Evolutionary conservation across 2,329 filamentous ascomycete genomes (phyloP), one percentile per base, ranked within the genome.

Genomic region (Diaporthe sp.): DNA sequence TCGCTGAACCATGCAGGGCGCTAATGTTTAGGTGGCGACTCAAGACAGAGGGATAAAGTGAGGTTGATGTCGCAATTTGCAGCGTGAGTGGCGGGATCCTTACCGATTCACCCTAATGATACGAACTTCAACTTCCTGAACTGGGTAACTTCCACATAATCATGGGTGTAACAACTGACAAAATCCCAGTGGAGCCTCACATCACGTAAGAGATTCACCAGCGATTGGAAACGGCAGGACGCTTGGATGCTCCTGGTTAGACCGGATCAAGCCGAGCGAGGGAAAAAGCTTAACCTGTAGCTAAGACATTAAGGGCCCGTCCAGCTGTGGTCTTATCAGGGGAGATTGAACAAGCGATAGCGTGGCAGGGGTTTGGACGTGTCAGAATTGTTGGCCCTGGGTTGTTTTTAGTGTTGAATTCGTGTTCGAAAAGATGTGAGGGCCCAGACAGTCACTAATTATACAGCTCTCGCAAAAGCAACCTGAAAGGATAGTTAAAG

Each of bases 171-270:
- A 50, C 10, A 50, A 25, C 12, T 50, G 42, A 35, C 30, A 65
- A 19, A 37, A 35, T 0, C 19, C 42, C 27, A 35, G 61, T 65
- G 61, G 61, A 37, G 61, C 61, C 37, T 50, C 17, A 19, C 10
- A 65, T 65, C 39, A 65, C 61, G 61, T 50, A 65, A 65, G 30
- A 65, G 42, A 50, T 50, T 65, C 22, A 25, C 27, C 12, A 13
- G 30, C n/a, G 22, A 32, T n/a, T 65, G 30, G 12, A 32, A 35
- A 35, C 6, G 7, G 37, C 10, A 13, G 12, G 19, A 25, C 19
- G 42, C 61, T n/a, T 50, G 42, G 27, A 50, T 65, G 19, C 30
- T 32, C 27, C 19, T 17, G 30, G 42, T 25, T 50, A 25, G 42
- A n/a, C 30, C 22, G 44, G 42, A 50, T 17, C 42, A 4, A 47